These are phyloP conservation scores for Cladophialophora bantiana DNA, from an alignment of 2,329 filamentous ascomycete genomes.

Conservation along the genomic window DNA sequence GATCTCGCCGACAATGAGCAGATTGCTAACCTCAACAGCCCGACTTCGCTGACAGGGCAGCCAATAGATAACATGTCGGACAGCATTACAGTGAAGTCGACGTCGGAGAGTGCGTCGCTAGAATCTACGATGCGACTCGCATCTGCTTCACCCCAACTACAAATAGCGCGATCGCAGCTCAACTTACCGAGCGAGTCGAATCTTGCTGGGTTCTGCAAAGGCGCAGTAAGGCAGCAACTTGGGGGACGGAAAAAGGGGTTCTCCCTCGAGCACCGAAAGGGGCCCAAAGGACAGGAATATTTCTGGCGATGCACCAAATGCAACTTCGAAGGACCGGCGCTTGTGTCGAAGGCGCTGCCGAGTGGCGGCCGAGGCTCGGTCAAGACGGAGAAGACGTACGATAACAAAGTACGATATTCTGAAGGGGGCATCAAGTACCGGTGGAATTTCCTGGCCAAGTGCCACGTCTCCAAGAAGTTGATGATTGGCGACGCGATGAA, in stretches of 20 bases:
- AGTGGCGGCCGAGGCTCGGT: conserved; percentile 36
- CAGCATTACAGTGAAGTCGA: conserved; percentile 8
- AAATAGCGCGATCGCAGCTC: conserved; percentile 30
- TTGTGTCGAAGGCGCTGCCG: conserved; percentile 34
- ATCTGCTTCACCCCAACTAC: conserved; percentile 14
- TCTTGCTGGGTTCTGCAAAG: conserved; percentile 52
- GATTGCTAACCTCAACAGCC: not conserved
- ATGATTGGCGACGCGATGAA: conserved; percentile 36
- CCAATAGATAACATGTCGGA: conserved; percentile 16
- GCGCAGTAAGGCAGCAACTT: conserved; percentile 45
- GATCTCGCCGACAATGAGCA: conserved; percentile 11
- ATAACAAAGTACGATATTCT: conserved; percentile 43
- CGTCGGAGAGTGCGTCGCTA: conserved; percentile 16
- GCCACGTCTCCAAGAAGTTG: conserved; percentile 49
- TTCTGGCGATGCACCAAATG: conserved; percentile 52
- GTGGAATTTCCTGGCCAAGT: conserved; percentile 57
- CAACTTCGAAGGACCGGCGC: conserved; percentile 50
- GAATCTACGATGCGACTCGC: conserved; percentile 27
- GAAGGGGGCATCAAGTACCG: conserved; percentile 52
- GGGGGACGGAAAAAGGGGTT: conserved; percentile 46
- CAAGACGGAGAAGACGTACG: conserved; percentile 40
- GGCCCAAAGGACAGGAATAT: conserved; percentile 42
- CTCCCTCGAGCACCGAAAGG: conserved; percentile 39
- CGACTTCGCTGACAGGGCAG: conserved; percentile 19
- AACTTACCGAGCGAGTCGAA: conserved; percentile 47